Evolutionary conservation across 192 early-diverging fungal genomes (phyloP).

Genomic region (Borealophlyctis nickersoniae): DNA sequence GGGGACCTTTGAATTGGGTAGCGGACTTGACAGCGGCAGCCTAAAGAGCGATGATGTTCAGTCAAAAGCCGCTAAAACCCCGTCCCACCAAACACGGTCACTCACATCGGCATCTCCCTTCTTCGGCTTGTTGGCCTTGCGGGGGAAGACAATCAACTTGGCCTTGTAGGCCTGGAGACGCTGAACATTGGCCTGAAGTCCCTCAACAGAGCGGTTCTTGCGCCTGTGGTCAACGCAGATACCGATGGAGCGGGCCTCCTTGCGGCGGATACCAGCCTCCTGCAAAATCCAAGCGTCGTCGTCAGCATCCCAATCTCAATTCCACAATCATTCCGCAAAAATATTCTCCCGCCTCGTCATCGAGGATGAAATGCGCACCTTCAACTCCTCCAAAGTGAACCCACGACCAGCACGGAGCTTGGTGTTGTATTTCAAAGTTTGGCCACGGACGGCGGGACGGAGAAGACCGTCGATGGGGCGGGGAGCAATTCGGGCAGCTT

Average conservation of each 20-base stretch:
- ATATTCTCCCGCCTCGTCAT: too few relatives aligned
- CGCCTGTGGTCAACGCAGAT: slow-evolving; percentile 96
- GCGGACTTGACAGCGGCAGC: slow-evolving; percentile 53
- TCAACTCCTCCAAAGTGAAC: slow-evolving; percentile 97
- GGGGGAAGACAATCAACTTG: slow-evolving; percentile 96
- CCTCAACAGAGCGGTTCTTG: slow-evolving; percentile 92
- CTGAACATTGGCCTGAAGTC: slow-evolving; percentile 87
- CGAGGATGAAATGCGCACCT: slow-evolving; percentile 70
- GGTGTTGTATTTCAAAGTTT: slow-evolving; percentile 96
- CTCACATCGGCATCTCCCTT: slow-evolving; percentile 63
- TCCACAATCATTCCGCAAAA: neutral
- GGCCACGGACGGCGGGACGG: slow-evolving; percentile 94
- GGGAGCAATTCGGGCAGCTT: slow-evolving; percentile 94
- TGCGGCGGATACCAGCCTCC: slow-evolving; percentile 88
- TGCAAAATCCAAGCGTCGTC: slow-evolving; percentile 25
- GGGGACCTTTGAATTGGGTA: slow-evolving; percentile 59
- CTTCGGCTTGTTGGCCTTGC: slow-evolving; percentile 87
- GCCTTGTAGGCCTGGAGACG: slow-evolving; percentile 91
- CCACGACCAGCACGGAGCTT: slow-evolving; percentile 95
- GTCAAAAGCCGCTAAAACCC: slow-evolving; percentile 7
- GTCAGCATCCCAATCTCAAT: slow-evolving; percentile 25
- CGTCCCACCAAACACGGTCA: neutral
- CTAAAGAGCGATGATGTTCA: slow-evolving; percentile 17
- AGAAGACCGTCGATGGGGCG: slow-evolving; percentile 94
- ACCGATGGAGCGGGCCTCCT: slow-evolving; percentile 91